These are phyloP conservation scores for Solanum etuberosum DNA, from an alignment of 257 asterid species.

Conservation along the genomic window DNA sequence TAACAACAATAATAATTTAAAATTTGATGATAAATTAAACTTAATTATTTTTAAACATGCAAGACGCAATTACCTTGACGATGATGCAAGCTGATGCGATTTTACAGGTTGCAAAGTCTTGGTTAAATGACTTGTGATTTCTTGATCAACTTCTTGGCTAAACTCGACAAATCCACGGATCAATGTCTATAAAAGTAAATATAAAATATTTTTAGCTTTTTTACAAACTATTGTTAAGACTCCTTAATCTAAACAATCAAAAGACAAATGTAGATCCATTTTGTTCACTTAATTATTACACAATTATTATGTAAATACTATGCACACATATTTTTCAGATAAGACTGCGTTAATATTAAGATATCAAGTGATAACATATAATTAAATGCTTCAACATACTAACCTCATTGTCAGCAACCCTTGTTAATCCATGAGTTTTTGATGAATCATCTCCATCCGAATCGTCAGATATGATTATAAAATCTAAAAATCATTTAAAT, in stretches of 20 bases:
- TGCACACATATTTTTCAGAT: background rate
- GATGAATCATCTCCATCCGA: background rate
- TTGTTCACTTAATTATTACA: background rate
- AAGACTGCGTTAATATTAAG: background rate
- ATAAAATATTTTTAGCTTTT: background rate
- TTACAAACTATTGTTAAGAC: background rate
- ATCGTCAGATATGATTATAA: too few species aligned
- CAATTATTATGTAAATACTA: background rate
- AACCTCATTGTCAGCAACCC: background rate
- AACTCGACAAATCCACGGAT: accelerated
- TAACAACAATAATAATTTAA: background rate
- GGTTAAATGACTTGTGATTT: background rate
- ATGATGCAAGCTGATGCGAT: accelerated
- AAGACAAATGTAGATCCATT: background rate
- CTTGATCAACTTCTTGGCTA: background rate
- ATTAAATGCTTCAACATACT: background rate
- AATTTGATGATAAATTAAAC: background rate
- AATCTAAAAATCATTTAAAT: background rate
- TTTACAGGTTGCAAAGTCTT: background rate
- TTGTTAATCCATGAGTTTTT: background rate
- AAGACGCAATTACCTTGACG: accelerated
- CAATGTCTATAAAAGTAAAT: too few species aligned
- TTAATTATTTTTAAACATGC: background rate
- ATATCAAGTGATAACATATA: background rate
- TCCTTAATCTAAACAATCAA: background rate